Evolutionary conservation across 2,329 filamentous ascomycete species (phyloP), one percentile per base, ranked within the genome.

Genomic region (Claviceps sp.): DNA sequence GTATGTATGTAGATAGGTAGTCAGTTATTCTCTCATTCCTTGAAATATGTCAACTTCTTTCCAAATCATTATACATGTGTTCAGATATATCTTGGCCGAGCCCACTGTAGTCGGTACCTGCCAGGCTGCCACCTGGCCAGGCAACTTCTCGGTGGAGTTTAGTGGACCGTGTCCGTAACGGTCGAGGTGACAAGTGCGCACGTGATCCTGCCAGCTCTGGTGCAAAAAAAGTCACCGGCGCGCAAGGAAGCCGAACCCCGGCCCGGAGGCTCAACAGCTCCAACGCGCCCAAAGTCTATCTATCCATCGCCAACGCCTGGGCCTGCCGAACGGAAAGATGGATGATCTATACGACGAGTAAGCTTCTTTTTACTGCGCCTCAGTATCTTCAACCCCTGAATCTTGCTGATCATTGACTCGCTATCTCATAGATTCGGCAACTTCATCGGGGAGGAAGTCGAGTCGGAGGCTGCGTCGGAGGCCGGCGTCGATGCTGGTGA

Each of bases 261-360:
- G 26, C 22, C 22, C n/a, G 13, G 14, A 42, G 34, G 16, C 13
- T 13, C 14, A 47, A 30, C 30, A 44, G 46, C 26, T 39, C 50
- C 51, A 51, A 49, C 56, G 54, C 51, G 56, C 54, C 56, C 54
- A 54, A 53, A 54, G 56, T 60, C 55, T 63, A 57, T 60, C 55
- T 64, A 57, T 58, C 52, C 53, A 53, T 50, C 41, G 24, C 40
- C 24, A 52, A 52, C 48, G 44, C 46, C 22, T 43, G 47, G 30
- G 53, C 30, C 11, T 46, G 58, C 52, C 52, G 8, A 57, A 58
- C 55, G 55, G 51, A 58, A 67, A 61, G 62, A 93, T 95, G 89
- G 90, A 96, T 75, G 90, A 96, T 70, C 82, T 96, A 61, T 96
- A 97, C 68, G 91, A 97, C 73, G 91, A 97, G 88, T 94, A 73